Evolutionary conservation across 768 basidiomycete species (phyloP), one percentile per base, ranked within the genome.

Genomic region (Rhizopogon rudus): DNA sequence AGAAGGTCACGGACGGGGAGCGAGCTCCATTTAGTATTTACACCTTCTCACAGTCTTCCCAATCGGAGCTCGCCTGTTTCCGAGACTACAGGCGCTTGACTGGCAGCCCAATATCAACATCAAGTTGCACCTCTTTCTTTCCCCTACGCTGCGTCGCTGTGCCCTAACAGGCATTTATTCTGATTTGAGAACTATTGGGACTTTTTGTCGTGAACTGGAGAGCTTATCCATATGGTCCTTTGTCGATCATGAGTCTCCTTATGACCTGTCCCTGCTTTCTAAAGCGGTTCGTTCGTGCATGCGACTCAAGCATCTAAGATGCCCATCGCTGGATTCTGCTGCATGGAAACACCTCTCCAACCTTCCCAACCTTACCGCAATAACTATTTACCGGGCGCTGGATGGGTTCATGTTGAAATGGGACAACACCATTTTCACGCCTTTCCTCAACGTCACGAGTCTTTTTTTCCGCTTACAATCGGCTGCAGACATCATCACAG

Each of bases 211-310:
- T 45, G 5, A 8, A 9, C 14, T 45, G 44, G 44, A 29, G 16
- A 5, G 5, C n/a, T 16, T 45, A n/a, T 31, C 16, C 44, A 29
- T 28, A 9, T 7, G 3, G 25, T 5, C 4, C 13, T 6, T 10
- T 29, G 1, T 8, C n/a, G 2, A 17, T 2, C n/a, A 1, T 0
- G 1, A n/a, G 40, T 14, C 16, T 6, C 16, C 16, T 3, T 7
- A 29, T 29, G 44, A 31, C 14, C 5, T n/a, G 16, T 10, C 44
- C 9, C 28, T 46, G 45, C 31, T 20, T 6, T 33, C n/a, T 13
- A 12, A 33, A 2, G 2, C 2, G 3, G 17, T 46, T 12, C 29
- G 12, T 33, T 33, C 6, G 29, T 46, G 31, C 31, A 46, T 13
- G 45, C 28, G 16, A 13, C 28, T 44, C 16, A 16, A 44, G 28